Evolutionary conservation across 2,329 filamentous ascomycete species (phyloP).

Genomic region (Xylaria arbuscula): DNA sequence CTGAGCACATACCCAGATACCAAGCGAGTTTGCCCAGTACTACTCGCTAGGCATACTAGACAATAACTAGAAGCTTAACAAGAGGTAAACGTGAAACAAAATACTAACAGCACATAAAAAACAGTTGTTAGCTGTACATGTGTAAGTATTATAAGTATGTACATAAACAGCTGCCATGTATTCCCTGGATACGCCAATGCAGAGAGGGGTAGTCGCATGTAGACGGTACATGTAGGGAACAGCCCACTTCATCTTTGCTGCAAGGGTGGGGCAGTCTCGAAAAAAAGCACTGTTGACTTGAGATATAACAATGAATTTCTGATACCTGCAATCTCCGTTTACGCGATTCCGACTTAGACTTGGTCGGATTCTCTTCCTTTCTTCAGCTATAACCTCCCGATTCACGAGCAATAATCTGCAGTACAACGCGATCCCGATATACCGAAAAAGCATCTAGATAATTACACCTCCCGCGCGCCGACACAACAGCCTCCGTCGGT

Average conservation of each 20-base stretch:
- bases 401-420: no score
- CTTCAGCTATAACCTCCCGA: not conserved
- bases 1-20: no score
- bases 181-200: no score
- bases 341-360: slow-evolving; percentile 1
- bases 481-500: not conserved
- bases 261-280: slow-evolving; percentile 18
- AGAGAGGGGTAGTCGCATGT: not conserved
- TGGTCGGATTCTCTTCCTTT: slow-evolving; percentile 1
- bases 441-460: not conserved
- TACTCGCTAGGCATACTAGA: no score
- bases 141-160: not conserved
- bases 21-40: no score
- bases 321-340: not conserved
- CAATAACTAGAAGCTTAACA: no score
- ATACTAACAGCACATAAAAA: no score
- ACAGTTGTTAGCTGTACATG: no score
- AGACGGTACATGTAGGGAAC: slow-evolving; percentile 2
- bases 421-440: not conserved
- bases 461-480: not conserved
- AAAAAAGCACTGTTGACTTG: slow-evolving; percentile 20
- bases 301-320: slow-evolving; percentile 1
- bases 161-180: not conserved
- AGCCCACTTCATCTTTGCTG: slow-evolving; percentile 8
- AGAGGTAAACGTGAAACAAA: no score